These are phyloP conservation scores for Geranomyces variabilis DNA, from an alignment of 192 early-diverging fungal genomes.

Conservation along the genomic window DNA sequence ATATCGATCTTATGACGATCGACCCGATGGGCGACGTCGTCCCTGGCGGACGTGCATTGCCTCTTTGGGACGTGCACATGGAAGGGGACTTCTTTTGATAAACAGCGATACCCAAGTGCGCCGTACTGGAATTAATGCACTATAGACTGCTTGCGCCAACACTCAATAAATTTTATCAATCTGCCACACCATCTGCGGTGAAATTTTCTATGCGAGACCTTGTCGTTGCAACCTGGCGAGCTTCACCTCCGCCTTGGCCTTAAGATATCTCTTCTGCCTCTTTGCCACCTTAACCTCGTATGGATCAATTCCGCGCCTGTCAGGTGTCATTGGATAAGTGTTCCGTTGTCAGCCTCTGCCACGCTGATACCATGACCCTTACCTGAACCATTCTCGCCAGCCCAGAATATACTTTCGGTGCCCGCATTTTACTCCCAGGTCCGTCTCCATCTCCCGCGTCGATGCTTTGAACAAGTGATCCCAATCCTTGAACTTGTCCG, in stretches of 20 bases:
- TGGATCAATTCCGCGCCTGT: slow-evolving; percentile 43
- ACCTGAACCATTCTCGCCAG: slow-evolving; percentile 51
- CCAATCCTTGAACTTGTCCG: slow-evolving; percentile 54
- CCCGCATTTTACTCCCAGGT: slow-evolving; percentile 45
- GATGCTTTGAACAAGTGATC: slow-evolving; percentile 51
- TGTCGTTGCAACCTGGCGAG: slow-evolving; percentile 44
- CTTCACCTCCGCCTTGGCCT: slow-evolving; percentile 38
- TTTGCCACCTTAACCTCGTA: slow-evolving; percentile 41
- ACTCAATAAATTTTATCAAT: too few species aligned
- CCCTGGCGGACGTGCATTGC: slow-evolving; percentile 6
- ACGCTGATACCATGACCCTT: not conserved
- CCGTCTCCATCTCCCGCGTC: slow-evolving; percentile 43
- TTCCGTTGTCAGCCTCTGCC: not conserved
- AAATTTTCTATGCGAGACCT: slow-evolving; percentile 42
- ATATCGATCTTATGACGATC: not conserved
- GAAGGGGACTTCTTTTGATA: slow-evolving; percentile 23
- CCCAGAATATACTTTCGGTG: slow-evolving; percentile 51
- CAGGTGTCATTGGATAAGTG: not conserved
- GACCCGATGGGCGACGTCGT: slow-evolving; percentile 25
- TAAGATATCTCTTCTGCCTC: slow-evolving; percentile 48
- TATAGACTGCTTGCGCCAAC: too few species aligned
- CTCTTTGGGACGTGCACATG: slow-evolving; percentile 1
- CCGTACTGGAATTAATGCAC: too few species aligned
- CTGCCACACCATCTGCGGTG: too few species aligned
- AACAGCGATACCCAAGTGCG: not conserved